Evolutionary conservation across 179 eudicot genomes (phyloP).

Genomic region (Patellifolia procumbens): DNA sequence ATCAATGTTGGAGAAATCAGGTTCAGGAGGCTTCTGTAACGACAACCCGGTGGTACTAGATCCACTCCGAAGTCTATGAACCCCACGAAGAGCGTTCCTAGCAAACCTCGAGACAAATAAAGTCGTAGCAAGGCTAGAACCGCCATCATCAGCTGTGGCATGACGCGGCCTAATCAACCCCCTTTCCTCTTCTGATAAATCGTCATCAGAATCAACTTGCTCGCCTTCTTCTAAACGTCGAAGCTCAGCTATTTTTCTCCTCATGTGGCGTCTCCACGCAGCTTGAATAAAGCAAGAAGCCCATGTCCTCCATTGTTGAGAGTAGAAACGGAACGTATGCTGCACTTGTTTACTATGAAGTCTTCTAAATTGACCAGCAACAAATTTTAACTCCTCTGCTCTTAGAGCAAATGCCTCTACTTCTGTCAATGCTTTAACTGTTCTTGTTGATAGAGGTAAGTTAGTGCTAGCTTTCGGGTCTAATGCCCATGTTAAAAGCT

Average conservation of each 20-base stretch:
- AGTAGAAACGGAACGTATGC: conserved; percentile 74
- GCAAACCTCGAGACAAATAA: conserved; percentile 61
- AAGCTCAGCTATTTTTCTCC: conserved; percentile 51
- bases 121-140: conserved; percentile 45
- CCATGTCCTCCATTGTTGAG: conserved; percentile 92
- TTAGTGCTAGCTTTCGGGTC: conserved; percentile 53
- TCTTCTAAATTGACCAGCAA: conserved; percentile 76
- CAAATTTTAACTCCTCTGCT: conserved; percentile 82
- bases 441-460: conserved; percentile 73
- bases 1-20: conserved; percentile 45
- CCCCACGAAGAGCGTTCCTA: conserved; percentile 55
- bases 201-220: conserved; percentile 28
- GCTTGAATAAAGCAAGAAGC: conserved; percentile 74
- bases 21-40: conserved; percentile 59
- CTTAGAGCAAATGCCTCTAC: conserved; percentile 83
- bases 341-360: conserved; percentile 90
- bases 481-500: conserved; percentile 81
- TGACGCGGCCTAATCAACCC: conserved; percentile 20
- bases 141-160: conserved; percentile 2
- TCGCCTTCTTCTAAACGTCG: conserved; percentile 39
- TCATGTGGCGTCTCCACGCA: conserved; percentile 61
- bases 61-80: conserved; percentile 46
- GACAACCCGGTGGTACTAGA: conserved; percentile 31
- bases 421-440: conserved; percentile 66
- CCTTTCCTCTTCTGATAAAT: conserved; percentile 10